A percentile compares a stretch with the other conserved stretches of the same genome.
phyloP scores from a whole-genome alignment of 2,329 filamentous ascomycete species.

The Phialocephala sp. region DNA sequence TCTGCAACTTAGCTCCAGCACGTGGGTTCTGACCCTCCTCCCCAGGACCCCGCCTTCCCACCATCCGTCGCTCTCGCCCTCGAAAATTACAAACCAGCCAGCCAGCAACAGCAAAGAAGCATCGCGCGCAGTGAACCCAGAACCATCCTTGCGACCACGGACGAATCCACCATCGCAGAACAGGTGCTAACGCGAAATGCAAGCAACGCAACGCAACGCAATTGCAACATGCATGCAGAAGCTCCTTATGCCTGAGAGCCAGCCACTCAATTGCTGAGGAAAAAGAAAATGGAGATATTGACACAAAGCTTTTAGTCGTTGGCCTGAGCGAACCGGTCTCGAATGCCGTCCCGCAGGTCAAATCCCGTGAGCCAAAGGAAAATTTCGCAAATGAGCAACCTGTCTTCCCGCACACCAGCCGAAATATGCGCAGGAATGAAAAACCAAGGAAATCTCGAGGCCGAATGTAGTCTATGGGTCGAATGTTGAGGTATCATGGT shows the following conservation, averaged over 20 bases:
- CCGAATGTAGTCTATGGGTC: slow-evolving; percentile 44
- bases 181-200: slow-evolving; percentile 29
- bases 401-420: slow-evolving; percentile 41
- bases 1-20: slow-evolving; percentile 32
- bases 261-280: slow-evolving; percentile 15
- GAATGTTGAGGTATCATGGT: slow-evolving; percentile 51
- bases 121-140: slow-evolving; percentile 24
- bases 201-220: slow-evolving; percentile 32
- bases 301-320: slow-evolving; percentile 43
- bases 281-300: slow-evolving; percentile 38
- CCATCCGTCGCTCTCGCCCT: slow-evolving; percentile 9
- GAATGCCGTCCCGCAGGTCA: slow-evolving; percentile 32
- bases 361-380: slow-evolving; percentile 40
- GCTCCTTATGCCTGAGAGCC: slow-evolving; percentile 11
- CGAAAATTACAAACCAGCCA: slow-evolving; percentile 42
- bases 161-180: slow-evolving; percentile 26
- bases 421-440: slow-evolving; percentile 40
- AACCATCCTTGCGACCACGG: slow-evolving; percentile 17
- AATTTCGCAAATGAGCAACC: slow-evolving; percentile 41
- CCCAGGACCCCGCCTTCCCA: slow-evolving; percentile 24
- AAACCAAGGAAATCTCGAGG: slow-evolving; percentile 42
- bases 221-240: slow-evolving; percentile 13
- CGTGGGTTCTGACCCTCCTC: slow-evolving; percentile 21
- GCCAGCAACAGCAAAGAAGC: slow-evolving; percentile 36
- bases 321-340: slow-evolving; percentile 31